Evolutionary conservation across 1,139 yeast genomes (phyloP).

Genomic region (Hyphopichia khmerensis): DNA sequence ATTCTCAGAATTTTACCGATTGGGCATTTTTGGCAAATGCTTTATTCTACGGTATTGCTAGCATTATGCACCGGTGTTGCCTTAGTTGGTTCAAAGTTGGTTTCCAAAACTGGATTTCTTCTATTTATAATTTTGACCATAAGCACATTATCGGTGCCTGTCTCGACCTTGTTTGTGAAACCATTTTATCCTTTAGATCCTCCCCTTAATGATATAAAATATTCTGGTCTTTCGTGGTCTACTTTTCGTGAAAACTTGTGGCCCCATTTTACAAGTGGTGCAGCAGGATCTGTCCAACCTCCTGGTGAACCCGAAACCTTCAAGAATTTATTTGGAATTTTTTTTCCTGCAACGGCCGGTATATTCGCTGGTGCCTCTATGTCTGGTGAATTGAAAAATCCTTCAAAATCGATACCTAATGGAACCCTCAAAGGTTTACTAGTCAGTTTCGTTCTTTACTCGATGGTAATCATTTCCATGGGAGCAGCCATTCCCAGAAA

Average conservation of each 20-base stretch:
- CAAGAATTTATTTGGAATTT: constrained; percentile 84
- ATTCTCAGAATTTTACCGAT: constrained; percentile 49
- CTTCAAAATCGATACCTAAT: constrained; percentile 83
- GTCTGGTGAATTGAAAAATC: constrained; percentile 91
- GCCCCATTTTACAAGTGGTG: constrained; percentile 83
- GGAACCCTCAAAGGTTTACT: constrained; percentile 85
- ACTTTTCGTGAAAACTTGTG: constrained; percentile 64
- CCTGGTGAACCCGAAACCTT: constrained; percentile 64
- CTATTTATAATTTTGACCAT: constrained; percentile 66
- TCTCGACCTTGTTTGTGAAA: constrained; percentile 63
- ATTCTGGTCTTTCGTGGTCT: constrained; percentile 71
- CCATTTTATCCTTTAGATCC: constrained; percentile 52
- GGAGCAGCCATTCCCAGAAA: constrained; percentile 80
- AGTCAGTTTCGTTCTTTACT: constrained; percentile 72
- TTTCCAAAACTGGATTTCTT: constrained; percentile 79
- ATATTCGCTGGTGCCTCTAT: constrained; percentile 98
- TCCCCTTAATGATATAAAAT: constrained; percentile 47
- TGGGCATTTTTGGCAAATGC: constrained; percentile 56
- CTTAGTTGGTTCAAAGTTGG: constrained; percentile 77
- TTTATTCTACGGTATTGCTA: constrained; percentile 66
- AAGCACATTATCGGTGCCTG: constrained; percentile 80
- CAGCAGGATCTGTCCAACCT: constrained; percentile 80
- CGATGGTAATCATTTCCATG: constrained; percentile 73
- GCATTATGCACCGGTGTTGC: constrained; percentile 76
- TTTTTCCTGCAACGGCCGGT: constrained; percentile 98